Evolutionary conservation across 345 rosid species (phyloP).

Genomic region (Cardamine occulta): DNA sequence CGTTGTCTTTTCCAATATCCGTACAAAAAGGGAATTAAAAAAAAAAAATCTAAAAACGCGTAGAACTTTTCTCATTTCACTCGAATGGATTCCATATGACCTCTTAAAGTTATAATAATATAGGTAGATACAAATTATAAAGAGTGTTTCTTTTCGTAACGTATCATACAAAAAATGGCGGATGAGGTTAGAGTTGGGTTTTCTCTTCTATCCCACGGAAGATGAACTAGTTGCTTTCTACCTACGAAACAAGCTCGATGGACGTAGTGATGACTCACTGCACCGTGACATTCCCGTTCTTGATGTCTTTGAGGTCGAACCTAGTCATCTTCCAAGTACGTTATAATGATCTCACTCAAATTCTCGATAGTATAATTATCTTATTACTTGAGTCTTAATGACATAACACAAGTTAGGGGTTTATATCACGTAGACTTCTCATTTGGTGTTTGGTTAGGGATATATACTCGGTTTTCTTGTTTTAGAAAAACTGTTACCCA

Average conservation of each 20-base stretch:
- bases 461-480: conserved; percentile 7
- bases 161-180: conserved; percentile 29
- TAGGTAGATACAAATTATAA: background rate
- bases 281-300: conserved; percentile 67
- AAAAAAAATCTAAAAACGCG: conserved; percentile 28
- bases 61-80: conserved; percentile 58
- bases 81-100: conserved; percentile 44
- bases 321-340: conserved; percentile 78
- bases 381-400: background rate
- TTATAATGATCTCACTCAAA: background rate
- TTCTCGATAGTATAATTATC: background rate
- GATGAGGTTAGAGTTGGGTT: conserved; percentile 55
- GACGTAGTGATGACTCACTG: conserved; percentile 49
- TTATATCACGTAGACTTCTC: conserved; percentile 15
- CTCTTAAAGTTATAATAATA: background rate
- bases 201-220: conserved; percentile 92
- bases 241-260: conserved; percentile 69
- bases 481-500: background rate
- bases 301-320: conserved; percentile 64
- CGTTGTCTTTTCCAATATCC: conserved; percentile 17
- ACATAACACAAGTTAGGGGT: background rate
- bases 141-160: background rate
- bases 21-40: background rate
- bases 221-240: conserved; percentile 87
- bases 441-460: conserved; percentile 9